These are phyloP conservation scores for Nyssa sinensis DNA, from an alignment of 148 eudicot genomes.

Conservation along the genomic window DNA sequence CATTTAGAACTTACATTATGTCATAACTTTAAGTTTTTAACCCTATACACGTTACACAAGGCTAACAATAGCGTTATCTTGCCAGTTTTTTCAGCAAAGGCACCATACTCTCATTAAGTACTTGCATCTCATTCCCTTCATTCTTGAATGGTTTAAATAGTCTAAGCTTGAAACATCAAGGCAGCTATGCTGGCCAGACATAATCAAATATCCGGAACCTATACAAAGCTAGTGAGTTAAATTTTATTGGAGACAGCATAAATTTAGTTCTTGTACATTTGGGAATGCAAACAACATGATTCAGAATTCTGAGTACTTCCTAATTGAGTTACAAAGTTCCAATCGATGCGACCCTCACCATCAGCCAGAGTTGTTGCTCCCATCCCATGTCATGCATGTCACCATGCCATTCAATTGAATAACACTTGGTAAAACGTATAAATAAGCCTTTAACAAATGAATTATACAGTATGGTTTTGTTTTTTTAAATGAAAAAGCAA, in stretches of 20 bases:
- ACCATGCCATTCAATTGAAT: background rate
- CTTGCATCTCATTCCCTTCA: background rate
- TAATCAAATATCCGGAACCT: background rate
- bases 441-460: background rate
- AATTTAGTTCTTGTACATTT: background rate
- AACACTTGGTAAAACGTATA: background rate
- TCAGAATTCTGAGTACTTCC: conserved; percentile 1
- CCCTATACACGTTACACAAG: background rate
- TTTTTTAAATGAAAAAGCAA: background rate
- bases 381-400: conserved; percentile 10
- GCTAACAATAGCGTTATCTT: background rate
- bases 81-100: background rate
- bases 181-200: too few species aligned
- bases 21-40: background rate
- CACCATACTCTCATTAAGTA: background rate
- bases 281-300: background rate
- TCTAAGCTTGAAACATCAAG: conserved; percentile 6
- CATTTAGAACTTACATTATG: background rate
- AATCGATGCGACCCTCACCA: too few species aligned
- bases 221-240: background rate
- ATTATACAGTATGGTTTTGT: background rate
- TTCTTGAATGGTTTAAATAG: background rate
- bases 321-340: too few species aligned
- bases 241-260: background rate
- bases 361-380: background rate